A percentile compares a stretch with the other conserved stretches of the same genome.
These are phyloP conservation scores for Cadophora luteo-olivacea DNA, from an alignment of 2,329 filamentous ascomycete species.

Conservation along the genomic window DNA sequence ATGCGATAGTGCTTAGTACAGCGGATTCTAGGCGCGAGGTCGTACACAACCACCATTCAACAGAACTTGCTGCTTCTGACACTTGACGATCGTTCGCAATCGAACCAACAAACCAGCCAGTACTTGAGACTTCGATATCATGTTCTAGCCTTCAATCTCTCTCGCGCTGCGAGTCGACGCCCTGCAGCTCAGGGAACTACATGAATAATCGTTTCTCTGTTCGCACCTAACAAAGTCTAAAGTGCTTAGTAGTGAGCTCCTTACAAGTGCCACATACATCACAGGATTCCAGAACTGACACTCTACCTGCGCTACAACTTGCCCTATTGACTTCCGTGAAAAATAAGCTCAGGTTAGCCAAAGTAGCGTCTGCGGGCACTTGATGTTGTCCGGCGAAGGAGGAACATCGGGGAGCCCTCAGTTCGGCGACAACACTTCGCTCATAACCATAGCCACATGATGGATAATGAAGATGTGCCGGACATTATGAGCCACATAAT, in stretches of 20 bases:
- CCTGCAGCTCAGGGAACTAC: neutral
- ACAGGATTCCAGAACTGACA: slow-evolving; percentile 4
- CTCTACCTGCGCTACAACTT: neutral
- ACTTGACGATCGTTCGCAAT: neutral
- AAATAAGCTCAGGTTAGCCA: slow-evolving; percentile 19
- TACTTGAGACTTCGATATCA: neutral
- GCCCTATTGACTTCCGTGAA: neutral
- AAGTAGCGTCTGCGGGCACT: neutral
- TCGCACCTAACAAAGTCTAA: neutral
- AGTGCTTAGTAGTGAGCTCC: slow-evolving; percentile 21
- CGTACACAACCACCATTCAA: neutral
- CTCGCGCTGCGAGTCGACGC: neutral
- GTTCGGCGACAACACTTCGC: neutral
- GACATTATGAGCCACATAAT: neutral
- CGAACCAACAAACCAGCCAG: neutral
- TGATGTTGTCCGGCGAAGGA: too few species aligned
- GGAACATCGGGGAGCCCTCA: too few species aligned
- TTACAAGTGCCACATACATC: slow-evolving; percentile 26
- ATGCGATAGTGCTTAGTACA: slow-evolving; percentile 23
- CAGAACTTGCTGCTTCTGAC: neutral
- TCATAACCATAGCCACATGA: neutral
- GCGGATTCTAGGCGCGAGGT: neutral
- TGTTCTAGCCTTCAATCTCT: neutral
- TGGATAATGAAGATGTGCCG: neutral
- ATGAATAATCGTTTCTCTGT: neutral